These are phyloP conservation scores for Aspergillus mulundensis DNA, from an alignment of 495 filamentous ascomycete species.

Conservation along the genomic window DNA sequence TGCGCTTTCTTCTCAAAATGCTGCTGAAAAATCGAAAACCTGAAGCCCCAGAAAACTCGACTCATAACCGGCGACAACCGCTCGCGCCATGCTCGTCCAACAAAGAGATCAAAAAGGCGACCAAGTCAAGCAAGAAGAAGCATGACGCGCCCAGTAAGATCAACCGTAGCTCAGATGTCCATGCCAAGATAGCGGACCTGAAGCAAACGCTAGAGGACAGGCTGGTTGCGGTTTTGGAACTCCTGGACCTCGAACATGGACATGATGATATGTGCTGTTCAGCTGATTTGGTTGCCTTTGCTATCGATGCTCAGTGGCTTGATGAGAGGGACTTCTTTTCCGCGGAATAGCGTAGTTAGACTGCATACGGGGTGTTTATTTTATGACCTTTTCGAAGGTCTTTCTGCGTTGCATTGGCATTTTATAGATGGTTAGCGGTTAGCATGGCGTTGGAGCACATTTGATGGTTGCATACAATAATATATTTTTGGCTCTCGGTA, in stretches of 20 bases:
- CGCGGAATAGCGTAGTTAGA: not conserved
- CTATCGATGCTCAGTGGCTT: slow-evolving; percentile 45
- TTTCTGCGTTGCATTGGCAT: not conserved
- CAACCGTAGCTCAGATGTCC: slow-evolving; percentile 9
- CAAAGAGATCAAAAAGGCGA: slow-evolving; percentile 15
- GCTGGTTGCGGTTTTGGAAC: slow-evolving; percentile 29
- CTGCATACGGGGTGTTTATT: not conserved
- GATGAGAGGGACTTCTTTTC: slow-evolving; percentile 40
- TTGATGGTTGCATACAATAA: not conserved
- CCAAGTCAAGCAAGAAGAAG: slow-evolving; percentile 14
- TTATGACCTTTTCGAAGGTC: not conserved
- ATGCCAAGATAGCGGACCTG: slow-evolving; percentile 19
- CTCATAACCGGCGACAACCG: slow-evolving; percentile 24
- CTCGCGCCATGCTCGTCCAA: slow-evolving; percentile 39
- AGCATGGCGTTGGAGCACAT: not conserved
- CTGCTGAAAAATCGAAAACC: slow-evolving; percentile 39
- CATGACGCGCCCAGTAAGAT: not conserved
- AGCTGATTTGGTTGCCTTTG: slow-evolving; percentile 45
- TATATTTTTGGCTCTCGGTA: too few species aligned
- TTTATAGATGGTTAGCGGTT: not conserved
- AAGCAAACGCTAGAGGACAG: slow-evolving; percentile 33
- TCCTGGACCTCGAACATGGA: slow-evolving; percentile 39
- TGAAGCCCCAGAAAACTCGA: slow-evolving; percentile 20
- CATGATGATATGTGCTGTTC: slow-evolving; percentile 48
- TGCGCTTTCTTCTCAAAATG: slow-evolving; percentile 47